Percentiles rank a stretch among this genome's conserved stretches.
These are phyloP conservation scores for Fusarium hainanense DNA, from an alignment of 2,329 filamentous ascomycete genomes.

Conservation along the genomic window DNA sequence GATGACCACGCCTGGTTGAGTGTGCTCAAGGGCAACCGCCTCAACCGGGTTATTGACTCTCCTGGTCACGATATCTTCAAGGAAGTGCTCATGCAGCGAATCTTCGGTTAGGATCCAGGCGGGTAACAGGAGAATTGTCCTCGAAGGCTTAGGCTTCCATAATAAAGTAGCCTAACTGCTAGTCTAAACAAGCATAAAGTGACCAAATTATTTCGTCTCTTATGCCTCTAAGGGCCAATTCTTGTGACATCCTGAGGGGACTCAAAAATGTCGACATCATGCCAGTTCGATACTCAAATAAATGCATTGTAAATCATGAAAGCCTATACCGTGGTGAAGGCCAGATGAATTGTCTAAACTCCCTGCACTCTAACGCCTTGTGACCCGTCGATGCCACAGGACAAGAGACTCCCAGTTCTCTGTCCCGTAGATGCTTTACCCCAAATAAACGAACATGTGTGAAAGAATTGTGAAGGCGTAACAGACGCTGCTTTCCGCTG, in stretches of 20 bases:
- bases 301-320: conserved; percentile 18
- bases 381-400: conserved; percentile 33
- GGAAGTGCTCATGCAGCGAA: conserved; percentile 69
- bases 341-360: conserved; percentile 45
- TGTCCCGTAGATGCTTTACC: conserved; percentile 32
- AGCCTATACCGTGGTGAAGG: conserved; percentile 36
- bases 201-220: too few species aligned
- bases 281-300: conserved; percentile 37
- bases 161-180: too few species aligned
- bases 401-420: conserved; percentile 17
- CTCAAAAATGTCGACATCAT: conserved; percentile 1
- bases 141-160: too few species aligned
- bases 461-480: conserved; percentile 3
- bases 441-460: conserved; percentile 31
- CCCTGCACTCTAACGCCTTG: conserved; percentile 45
- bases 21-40: conserved; percentile 77
- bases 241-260: too few species aligned
- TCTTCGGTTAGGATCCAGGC: conserved; percentile 62
- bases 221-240: too few species aligned
- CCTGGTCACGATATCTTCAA: conserved; percentile 77
- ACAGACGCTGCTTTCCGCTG: conserved; percentile 1
- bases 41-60: conserved; percentile 77
- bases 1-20: conserved; percentile 84
- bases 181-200: too few species aligned
- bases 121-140: too few species aligned